Evolutionary conservation across 805 yeast species (phyloP), one percentile per base, ranked within the genome.

Genomic region (Wickerhamia fluorescens): DNA sequence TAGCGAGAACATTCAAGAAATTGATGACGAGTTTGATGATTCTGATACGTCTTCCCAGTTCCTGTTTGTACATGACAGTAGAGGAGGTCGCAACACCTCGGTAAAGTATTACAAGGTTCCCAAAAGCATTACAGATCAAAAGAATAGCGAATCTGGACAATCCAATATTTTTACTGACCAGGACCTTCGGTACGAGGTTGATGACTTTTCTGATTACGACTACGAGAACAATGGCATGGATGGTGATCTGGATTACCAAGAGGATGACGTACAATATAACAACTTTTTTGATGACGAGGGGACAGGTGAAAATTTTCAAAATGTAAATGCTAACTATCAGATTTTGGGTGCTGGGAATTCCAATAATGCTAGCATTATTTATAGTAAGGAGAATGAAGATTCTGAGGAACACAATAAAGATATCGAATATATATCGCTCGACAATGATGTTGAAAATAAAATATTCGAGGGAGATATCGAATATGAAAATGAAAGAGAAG

Each of bases 51-150:
- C 66, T 2, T 60, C 66, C 2, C 66, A 58, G 30, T 75, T 73
- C 38, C 73, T 79, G 1, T 75, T 75, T 38, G 74, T 70, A 27
- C 56, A 58, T 24, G 64, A 60, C 11, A 53, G 49, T 14, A 31
- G 44, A 2, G 61, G 68, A n/a, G 74, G 73, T 3, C 55, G 80
- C 35, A 71, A 72, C 30, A 55, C 70, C 2, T 73, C 79, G 0
- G 62, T 68, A 14, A 66, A 70, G 34, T 73, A 73, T 44, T 73
- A 75, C 44, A 68, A 68, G 30, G 52, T 58, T 7, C 47, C 53
- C 2, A 51, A 55, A 25, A 35, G 39, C 1, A 35, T 38, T 2
- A 24, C 21, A 11, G n/a, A 26, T 6, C 36, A 33, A 9, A 29
- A n/a, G n/a, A n/a, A n/a, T n/a, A n/a, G n/a, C n/a, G n/a, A n/a